Base-by-base conservation (phyloP, 1,284 basidiomycete genomes). In the Leccinum variabile region DNA sequence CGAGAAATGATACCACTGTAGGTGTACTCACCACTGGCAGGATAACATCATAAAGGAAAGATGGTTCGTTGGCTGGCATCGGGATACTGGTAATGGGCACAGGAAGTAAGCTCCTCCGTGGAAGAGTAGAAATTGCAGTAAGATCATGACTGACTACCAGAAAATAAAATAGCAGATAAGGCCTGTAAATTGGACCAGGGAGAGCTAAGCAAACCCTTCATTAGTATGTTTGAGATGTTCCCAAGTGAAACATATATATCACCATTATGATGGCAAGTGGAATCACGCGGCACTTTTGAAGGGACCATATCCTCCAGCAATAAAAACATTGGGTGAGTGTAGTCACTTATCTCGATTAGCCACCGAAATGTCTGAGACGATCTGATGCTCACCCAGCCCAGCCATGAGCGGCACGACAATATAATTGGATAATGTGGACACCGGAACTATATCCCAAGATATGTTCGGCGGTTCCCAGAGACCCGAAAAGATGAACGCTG, bases 311-410 rank as follows among this genome's bases (percentile, higher is more conserved):
- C 30, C 30, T 30, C 30, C 30, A 35, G 1, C 33, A 33, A 33
- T 33, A 44, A 44, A 72, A 73, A 2, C 60, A 56, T 6, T 73
- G 72, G 6, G 63, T 63, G 22, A 69, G 22, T 11, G 59, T 64
- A 1, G 65, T 64, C 16, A 71, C 72, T 73, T 6, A 8, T n/a
- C 3, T 60, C 0, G 6, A 25, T 64, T 3, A 67, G 57, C 28
- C 6, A 18, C 3, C 3, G 2, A 30, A 18, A 4, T 2, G 9
- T 46, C 3, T 11, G 3, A 52, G 10, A 2, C 0, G 2, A n/a
- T 18, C 3, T 25, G 5, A 25, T 30, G 30, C 69, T 65, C 7
- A 71, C 69, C 70, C 11, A 69, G 16, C 28, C 63, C 70, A 25
- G 65, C 33, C 11, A 35, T 18, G 1, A 59, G 59, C 16, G 54